Evolutionary conservation across 768 basidiomycete species (phyloP), one percentile per base, ranked within the genome.

Genomic region (Lyophyllum decastes): DNA sequence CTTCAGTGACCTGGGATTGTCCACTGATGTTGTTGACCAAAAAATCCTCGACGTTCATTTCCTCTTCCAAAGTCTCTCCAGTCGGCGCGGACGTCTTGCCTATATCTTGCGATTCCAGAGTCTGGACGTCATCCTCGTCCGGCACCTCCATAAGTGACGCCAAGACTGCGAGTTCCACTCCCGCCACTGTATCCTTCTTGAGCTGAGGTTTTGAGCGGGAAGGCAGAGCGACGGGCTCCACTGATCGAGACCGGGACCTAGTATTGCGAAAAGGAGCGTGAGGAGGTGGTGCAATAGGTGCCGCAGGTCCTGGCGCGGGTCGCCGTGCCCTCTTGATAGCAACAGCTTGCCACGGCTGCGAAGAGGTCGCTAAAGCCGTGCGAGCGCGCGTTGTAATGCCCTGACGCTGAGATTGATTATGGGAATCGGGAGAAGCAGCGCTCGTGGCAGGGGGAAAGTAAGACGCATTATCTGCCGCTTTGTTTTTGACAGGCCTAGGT

Each of bases 201-300:
- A 8, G 34, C 27, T 22, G 47, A 35, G 38, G 17, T 27, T 34
- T 24, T 14, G 41, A 11, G 1, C 26, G 55, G 27, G 57, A 49
- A 45, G 58, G 62, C 33, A 34, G 27, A 2, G 27, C 45, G 35
- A 60, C 34, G 34, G 72, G 72, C 43, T 73, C 71, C 16, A 73
- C 66, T 10, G 72, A 71, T 22, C 66, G 69, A 25, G 74, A 73
- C 17, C 70, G 58, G 0, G 73, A 70, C 21, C 77, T 68, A 2
- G 74, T 74, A 58, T 73, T 73, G 35, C 65, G 64, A 59, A 68
- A 73, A 10, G 75, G 72, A 43, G 71, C 64, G 47, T 64, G 62
- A 16, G 19, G 12, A 9, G 54, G n/a, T 17, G 25, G 9, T 9
- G 45, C n/a, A 10, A 45, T n/a, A 7, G 26, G 52, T 22, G 17